These are phyloP conservation scores for Pyrenochaeta sp. DNA, from an alignment of 2,329 filamentous ascomycete species.

Conservation along the genomic window DNA sequence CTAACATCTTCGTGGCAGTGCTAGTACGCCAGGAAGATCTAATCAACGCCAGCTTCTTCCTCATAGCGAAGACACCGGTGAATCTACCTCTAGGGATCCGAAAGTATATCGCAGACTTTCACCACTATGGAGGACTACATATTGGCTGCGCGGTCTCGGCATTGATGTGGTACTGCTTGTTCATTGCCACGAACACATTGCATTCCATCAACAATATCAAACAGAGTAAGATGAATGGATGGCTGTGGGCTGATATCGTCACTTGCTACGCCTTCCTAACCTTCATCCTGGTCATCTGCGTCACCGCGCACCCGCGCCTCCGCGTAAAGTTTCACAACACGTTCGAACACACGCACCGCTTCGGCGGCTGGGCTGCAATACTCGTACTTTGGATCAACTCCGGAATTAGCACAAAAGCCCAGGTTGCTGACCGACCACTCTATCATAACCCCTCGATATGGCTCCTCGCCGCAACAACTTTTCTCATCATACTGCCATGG, in stretches of 20 bases:
- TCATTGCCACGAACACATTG: constrained; percentile 42
- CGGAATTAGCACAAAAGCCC: constrained; percentile 17
- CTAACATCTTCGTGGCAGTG: constrained; percentile 46
- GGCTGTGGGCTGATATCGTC: constrained; percentile 27
- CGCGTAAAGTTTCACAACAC: constrained; percentile 41
- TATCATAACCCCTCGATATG: constrained; percentile 59
- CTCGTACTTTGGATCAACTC: constrained; percentile 38
- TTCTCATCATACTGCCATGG: constrained; percentile 77
- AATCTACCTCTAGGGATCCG: constrained; percentile 35
- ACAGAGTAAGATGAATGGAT: constrained; percentile 17
- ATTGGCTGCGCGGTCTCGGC: constrained; percentile 43
- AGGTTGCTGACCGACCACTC: constrained; percentile 4
- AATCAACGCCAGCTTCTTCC: constrained; percentile 39
- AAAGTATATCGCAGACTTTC: constrained; percentile 34
- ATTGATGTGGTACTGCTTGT: constrained; percentile 55
- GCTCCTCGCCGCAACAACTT: constrained; percentile 71
- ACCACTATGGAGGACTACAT: constrained; percentile 47
- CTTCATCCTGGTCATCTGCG: constrained; percentile 33
- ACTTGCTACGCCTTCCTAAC: constrained; percentile 23
- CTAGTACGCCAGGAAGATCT: constrained; percentile 45
- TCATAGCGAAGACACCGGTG: constrained; percentile 38
- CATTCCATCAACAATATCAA: constrained; percentile 26
- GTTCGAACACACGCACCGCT: constrained; percentile 48
- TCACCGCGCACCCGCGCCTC: constrained; percentile 34
- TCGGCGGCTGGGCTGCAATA: constrained; percentile 43